Percentiles rank a stretch among this genome's conserved stretches.
Conservation (phyloP, 2,329 filamentous ascomycete species). For the Neonectria faginata region DNA sequence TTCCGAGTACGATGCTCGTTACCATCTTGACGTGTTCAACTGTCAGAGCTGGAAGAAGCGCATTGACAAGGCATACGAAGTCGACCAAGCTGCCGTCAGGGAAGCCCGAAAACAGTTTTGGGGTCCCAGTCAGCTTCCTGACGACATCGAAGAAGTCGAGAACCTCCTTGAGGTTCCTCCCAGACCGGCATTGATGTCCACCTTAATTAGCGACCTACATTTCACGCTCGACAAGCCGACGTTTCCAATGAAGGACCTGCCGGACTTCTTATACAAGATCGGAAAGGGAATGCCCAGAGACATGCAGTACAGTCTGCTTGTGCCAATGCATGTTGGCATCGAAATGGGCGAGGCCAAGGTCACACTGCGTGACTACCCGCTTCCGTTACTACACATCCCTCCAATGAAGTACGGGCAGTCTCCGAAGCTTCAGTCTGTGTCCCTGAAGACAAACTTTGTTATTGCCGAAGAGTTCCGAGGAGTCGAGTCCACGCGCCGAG, state of each 20-base stretch:
- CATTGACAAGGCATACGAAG: slow-evolving; percentile 80
- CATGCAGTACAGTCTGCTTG: slow-evolving; percentile 88
- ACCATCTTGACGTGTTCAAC: slow-evolving; percentile 82
- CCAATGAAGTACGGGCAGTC: slow-evolving; percentile 83
- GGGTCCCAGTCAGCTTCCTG: slow-evolving; percentile 82
- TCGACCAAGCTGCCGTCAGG: slow-evolving; percentile 78
- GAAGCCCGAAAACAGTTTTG: slow-evolving; percentile 85
- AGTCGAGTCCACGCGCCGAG: slow-evolving; percentile 80
- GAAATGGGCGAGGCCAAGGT: slow-evolving; percentile 91
- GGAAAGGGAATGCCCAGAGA: slow-evolving; percentile 97
- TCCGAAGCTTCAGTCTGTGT: slow-evolving; percentile 81
- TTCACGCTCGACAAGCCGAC: slow-evolving; percentile 91
- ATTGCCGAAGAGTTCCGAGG: slow-evolving; percentile 94
- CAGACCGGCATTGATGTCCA: slow-evolving; percentile 84
- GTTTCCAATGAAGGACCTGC: slow-evolving; percentile 84
- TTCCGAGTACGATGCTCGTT: slow-evolving; percentile 79
- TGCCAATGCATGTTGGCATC: slow-evolving; percentile 90
- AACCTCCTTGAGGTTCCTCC: slow-evolving; percentile 87
- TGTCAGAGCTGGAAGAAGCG: slow-evolving; percentile 91
- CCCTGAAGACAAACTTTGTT: slow-evolving; percentile 90
- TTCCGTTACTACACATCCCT: slow-evolving; percentile 92
- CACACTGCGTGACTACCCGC: slow-evolving; percentile 91
- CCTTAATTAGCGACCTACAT: slow-evolving; percentile 85
- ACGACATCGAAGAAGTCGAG: slow-evolving; percentile 85
- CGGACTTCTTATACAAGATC: slow-evolving; percentile 85